Conservation (phyloP, 805 yeast genomes). For the Zygosaccharomyces siamensis region DNA sequence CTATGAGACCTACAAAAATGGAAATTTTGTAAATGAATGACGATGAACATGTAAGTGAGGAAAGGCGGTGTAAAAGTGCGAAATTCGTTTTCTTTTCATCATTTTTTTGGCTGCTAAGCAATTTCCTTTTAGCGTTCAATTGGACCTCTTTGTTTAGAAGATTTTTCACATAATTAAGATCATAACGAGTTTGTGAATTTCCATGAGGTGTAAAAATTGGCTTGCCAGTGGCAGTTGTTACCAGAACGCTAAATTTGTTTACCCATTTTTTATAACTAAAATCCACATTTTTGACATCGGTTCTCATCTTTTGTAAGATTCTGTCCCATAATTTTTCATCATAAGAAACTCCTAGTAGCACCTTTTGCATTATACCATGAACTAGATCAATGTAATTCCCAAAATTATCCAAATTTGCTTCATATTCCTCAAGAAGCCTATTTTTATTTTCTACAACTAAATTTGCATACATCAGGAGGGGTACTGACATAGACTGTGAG, state of each 20-base stretch:
- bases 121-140: slow-evolving; percentile 15
- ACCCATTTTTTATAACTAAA: slow-evolving; percentile 12
- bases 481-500: slow-evolving; percentile 47
- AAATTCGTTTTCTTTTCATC: neutral
- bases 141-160: slow-evolving; percentile 20
- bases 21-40: slow-evolving; percentile 14
- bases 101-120: slow-evolving; percentile 5
- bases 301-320: slow-evolving; percentile 12
- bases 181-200: slow-evolving; percentile 2
- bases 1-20: slow-evolving; percentile 13
- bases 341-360: slow-evolving; percentile 23
- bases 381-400: slow-evolving; percentile 34
- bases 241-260: slow-evolving; percentile 29
- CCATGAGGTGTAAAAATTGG: neutral
- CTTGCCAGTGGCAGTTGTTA: slow-evolving; percentile 24
- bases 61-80: slow-evolving; percentile 8
- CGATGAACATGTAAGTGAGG: slow-evolving; percentile 7
- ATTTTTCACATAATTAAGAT: slow-evolving; percentile 5
- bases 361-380: slow-evolving; percentile 42
- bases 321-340: slow-evolving; percentile 18
- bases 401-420: slow-evolving; percentile 20
- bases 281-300: slow-evolving; percentile 5
- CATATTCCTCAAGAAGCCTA: slow-evolving; percentile 36
- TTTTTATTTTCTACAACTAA: slow-evolving; percentile 45
- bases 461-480: slow-evolving; percentile 59